Evolutionary conservation across 2,329 filamentous ascomycete genomes (phyloP).

Genomic region (Sphaerulina musiva): DNA sequence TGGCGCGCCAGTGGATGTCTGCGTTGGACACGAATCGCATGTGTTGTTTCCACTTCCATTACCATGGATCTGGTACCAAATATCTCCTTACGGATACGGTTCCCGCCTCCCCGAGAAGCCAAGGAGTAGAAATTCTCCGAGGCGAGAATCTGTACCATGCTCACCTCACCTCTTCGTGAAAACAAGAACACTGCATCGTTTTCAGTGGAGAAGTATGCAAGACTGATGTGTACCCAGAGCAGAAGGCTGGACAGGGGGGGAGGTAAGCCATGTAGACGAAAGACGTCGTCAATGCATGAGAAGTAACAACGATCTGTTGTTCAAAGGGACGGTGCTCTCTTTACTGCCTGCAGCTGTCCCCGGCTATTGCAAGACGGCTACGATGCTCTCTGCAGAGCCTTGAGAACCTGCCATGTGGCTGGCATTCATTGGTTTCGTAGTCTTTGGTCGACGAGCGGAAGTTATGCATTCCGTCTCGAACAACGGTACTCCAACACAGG

Average conservation of each 20-base stretch:
- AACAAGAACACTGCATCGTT: background rate
- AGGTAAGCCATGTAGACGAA: too few relatives aligned
- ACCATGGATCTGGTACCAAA: background rate
- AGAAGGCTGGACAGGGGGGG: too few relatives aligned
- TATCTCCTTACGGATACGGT: background rate
- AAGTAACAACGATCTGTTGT: too few relatives aligned
- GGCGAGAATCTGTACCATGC: background rate
- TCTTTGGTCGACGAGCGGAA: slow-evolving; percentile 1
- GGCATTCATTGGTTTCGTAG: background rate
- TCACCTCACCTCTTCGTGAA: background rate
- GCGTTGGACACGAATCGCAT: slow-evolving; percentile 4
- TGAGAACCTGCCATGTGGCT: background rate
- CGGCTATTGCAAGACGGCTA: background rate
- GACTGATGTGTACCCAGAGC: too few relatives aligned
- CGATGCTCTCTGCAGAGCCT: background rate
- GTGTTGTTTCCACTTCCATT: background rate
- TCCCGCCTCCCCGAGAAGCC: background rate
- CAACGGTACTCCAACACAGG: background rate
- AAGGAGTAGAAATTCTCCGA: background rate
- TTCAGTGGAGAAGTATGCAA: background rate
- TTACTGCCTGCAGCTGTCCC: slow-evolving; percentile 1
- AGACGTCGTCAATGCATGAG: too few relatives aligned
- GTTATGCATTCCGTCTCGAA: background rate
- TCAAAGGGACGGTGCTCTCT: background rate
- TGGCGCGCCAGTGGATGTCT: slow-evolving; percentile 1